Conservation (phyloP, 768 basidiomycete genomes). For the Mycena floridula region DNA sequence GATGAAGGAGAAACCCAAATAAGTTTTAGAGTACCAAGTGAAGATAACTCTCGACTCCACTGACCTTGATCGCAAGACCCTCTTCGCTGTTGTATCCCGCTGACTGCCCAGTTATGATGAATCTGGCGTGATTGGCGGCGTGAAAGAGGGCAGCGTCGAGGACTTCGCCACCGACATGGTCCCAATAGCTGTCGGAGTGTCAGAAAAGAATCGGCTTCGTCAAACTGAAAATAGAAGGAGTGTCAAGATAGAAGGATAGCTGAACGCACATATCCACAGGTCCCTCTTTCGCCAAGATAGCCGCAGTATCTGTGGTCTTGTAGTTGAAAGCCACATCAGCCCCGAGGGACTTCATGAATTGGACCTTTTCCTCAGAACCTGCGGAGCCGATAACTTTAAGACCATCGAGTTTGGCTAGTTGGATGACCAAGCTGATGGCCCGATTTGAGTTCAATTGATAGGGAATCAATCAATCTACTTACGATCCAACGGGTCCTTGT, state of each 20-base stretch:
- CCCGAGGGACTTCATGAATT: conserved; percentile 53
- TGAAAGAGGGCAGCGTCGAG: conserved; percentile 49
- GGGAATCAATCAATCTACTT: too few relatives aligned
- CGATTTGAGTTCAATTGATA: too few relatives aligned
- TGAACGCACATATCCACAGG: conserved; percentile 33
- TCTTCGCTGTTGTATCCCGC: too few relatives aligned
- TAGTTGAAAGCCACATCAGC: conserved; percentile 72
- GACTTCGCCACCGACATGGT: conserved; percentile 54
- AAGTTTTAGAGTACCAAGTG: too few relatives aligned
- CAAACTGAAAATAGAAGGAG: background rate
- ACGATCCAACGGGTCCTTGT: conserved; percentile 54
- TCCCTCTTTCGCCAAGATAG: conserved; percentile 51
- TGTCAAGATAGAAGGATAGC: background rate
- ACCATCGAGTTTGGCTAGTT: conserved; percentile 45
- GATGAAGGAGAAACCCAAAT: too few relatives aligned
- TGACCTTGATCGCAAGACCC: too few relatives aligned
- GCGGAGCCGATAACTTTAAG: conserved; percentile 66
- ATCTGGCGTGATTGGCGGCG: conserved; percentile 37
- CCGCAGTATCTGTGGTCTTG: conserved; percentile 48
- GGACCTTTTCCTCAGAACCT: conserved; percentile 70
- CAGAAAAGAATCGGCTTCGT: too few relatives aligned
- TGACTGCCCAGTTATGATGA: conserved; percentile 28
- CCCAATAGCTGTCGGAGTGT: conserved; percentile 47
- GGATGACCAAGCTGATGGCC: conserved; percentile 34
- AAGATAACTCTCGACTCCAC: too few relatives aligned